A percentile compares a stretch with the other conserved stretches of the same genome.
Evolutionary conservation across 1,284 basidiomycete species (phyloP).

Genomic region (Sphagnurus paluster): DNA sequence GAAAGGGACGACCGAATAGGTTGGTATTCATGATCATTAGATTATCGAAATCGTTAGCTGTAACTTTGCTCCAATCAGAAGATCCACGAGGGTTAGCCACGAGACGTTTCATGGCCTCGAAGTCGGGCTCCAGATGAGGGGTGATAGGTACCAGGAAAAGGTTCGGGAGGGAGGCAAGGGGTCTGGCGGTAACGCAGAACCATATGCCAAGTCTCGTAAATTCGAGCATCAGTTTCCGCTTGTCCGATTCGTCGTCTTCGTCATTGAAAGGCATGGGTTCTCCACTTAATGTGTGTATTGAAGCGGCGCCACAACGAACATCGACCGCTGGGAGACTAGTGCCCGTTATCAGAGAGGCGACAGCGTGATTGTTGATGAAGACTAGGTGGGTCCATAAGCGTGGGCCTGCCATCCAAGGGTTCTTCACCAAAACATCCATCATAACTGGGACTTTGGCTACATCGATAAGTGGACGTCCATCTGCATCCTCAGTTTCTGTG

Average conservation of each 20-base stretch:
- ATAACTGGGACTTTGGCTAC: slow-evolving; percentile 47
- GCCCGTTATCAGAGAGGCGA: slow-evolving; percentile 64
- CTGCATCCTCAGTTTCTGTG: slow-evolving; percentile 54
- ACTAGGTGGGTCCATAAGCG: slow-evolving; percentile 64
- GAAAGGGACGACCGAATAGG: slow-evolving; percentile 53
- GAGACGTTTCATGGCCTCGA: slow-evolving; percentile 49
- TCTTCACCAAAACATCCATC: slow-evolving; percentile 55
- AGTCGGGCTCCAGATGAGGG: slow-evolving; percentile 51
- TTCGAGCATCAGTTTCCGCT: slow-evolving; percentile 52
- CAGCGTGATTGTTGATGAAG: slow-evolving; percentile 44
- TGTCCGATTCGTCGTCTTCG: slow-evolving; percentile 42
- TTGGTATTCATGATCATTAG: slow-evolving; percentile 55
- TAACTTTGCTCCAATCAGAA: slow-evolving; percentile 53
- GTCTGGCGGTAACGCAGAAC: slow-evolving; percentile 61
- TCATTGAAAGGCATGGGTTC: slow-evolving; percentile 39
- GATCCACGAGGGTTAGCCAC: slow-evolving; percentile 49
- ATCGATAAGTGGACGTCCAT: slow-evolving; percentile 45
- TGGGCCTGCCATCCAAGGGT: slow-evolving; percentile 63
- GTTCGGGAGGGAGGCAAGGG: slow-evolving; percentile 48
- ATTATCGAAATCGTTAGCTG: slow-evolving; percentile 43
- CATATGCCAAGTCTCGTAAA: slow-evolving; percentile 64
- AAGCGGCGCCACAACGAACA: slow-evolving; percentile 33
- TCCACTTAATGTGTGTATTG: slow-evolving; percentile 39
- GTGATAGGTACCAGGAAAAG: slow-evolving; percentile 66
- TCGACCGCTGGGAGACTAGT: slow-evolving; percentile 50